These are phyloP conservation scores for Thraustochytrium sp. DNA, from an alignment of 352 stramenopile species.

Conservation along the genomic window DNA sequence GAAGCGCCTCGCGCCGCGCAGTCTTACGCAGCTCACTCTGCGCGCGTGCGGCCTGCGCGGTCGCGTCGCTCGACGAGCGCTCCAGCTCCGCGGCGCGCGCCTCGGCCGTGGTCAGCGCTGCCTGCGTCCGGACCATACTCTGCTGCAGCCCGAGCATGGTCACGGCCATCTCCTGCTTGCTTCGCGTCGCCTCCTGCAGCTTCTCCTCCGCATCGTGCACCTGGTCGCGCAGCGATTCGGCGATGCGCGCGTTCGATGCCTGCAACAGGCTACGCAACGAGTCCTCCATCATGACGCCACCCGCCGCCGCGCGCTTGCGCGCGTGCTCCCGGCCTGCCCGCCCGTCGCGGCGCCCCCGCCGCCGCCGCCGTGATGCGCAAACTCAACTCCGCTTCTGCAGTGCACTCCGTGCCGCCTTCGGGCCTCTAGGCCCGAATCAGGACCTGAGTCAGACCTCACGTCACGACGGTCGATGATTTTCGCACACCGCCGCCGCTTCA, in stretches of 20 bases:
- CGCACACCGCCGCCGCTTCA: too few species aligned
- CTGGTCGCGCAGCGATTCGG: background rate
- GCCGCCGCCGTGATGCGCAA: too few species aligned
- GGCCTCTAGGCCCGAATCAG: too few species aligned
- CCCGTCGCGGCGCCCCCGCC: too few species aligned
- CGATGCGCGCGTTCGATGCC: background rate
- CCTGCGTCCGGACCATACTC: background rate
- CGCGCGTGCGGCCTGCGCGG: background rate
- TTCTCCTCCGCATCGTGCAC: background rate
- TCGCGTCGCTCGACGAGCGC: background rate
- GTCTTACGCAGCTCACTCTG: background rate
- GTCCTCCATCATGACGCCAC: too few species aligned
- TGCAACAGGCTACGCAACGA: too few species aligned
- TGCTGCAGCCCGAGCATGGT: background rate
- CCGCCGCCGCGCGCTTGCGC: too few species aligned
- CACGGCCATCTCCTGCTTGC: background rate
- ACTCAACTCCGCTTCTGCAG: too few species aligned
- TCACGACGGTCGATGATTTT: too few species aligned
- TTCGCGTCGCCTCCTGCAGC: background rate
- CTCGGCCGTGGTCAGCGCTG: background rate
- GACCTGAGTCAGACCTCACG: too few species aligned
- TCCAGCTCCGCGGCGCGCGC: background rate
- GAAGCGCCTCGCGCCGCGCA: background rate
- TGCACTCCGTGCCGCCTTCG: too few species aligned
- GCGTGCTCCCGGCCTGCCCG: too few species aligned